Conservation (phyloP, 768 basidiomycete species). For the Mycena rebaudengoi region DNA sequence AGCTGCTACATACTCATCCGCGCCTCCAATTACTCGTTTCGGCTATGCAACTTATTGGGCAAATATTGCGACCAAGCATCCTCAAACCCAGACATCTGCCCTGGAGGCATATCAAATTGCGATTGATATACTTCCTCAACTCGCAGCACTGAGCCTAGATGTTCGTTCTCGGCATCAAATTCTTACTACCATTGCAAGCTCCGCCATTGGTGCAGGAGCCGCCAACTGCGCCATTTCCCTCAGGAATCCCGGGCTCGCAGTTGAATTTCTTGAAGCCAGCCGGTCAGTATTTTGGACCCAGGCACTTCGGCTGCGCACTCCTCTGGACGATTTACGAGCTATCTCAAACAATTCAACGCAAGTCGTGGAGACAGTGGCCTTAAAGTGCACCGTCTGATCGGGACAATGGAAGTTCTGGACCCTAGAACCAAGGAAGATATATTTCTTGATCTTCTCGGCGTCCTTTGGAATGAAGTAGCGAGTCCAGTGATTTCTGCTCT, state of each 20-base stretch:
- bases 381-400: neutral
- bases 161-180: neutral
- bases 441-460: neutral
- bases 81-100: neutral
- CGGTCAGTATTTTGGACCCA: conserved; percentile 5
- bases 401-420: neutral
- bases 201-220: neutral
- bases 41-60: conserved; percentile 1
- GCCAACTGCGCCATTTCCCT: neutral
- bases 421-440: neutral
- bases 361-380: neutral
- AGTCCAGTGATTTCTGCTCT: neutral
- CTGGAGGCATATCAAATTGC: conserved; percentile 1
- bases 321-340: neutral
- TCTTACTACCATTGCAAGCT: neutral
- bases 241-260: neutral
- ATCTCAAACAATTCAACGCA: neutral
- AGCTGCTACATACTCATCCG: neutral
- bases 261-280: conserved; percentile 1
- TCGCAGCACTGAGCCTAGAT: conserved; percentile 1
- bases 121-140: neutral
- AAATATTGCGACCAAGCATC: neutral
- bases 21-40: neutral
- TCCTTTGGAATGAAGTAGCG: neutral
- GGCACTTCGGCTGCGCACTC: neutral